Percentiles rank a stretch among this genome's conserved stretches.
These are phyloP conservation scores for Cenchrus americanus DNA, from an alignment of 176 grass and related monocot genomes.

Conservation along the genomic window DNA sequence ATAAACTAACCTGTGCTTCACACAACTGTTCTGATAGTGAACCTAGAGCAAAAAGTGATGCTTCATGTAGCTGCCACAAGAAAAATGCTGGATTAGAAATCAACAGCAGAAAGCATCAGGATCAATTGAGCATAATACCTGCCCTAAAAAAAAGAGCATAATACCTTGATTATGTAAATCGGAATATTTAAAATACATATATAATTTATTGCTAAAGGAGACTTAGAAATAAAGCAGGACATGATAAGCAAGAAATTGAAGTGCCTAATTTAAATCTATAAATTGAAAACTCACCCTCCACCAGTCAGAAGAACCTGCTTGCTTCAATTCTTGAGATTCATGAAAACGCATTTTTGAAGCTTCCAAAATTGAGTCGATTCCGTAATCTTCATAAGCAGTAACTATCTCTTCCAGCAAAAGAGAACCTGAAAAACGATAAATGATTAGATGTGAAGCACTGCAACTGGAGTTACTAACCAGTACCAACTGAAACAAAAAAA, in stretches of 20 bases:
- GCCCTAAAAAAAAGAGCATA: not conserved
- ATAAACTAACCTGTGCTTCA: constrained; percentile 78
- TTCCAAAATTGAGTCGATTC: constrained; percentile 75
- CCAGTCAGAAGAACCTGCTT: constrained; percentile 83
- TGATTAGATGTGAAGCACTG: constrained; percentile 24
- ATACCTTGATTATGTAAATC: not conserved
- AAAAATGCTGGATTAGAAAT: constrained; percentile 32
- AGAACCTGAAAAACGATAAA: constrained; percentile 61
- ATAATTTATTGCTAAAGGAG: constrained; percentile 10
- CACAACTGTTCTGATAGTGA: constrained; percentile 86
- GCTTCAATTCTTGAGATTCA: constrained; percentile 77
- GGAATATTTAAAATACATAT: not conserved
- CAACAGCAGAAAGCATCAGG: constrained; percentile 29
- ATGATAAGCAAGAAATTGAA: constrained; percentile 13
- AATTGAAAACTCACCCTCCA: constrained; percentile 76
- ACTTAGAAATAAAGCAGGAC: constrained; percentile 2
- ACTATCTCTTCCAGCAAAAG: constrained; percentile 94
- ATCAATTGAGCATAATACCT: not conserved
- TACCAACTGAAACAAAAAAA: not conserved
- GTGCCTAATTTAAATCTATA: not conserved
- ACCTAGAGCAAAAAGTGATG: constrained; percentile 89
- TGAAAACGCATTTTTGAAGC: constrained; percentile 63
- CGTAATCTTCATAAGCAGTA: constrained; percentile 71
- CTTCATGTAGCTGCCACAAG: constrained; percentile 85
- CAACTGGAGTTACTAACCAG: not conserved